Evolutionary conservation across 2,329 filamentous ascomycete species (phyloP).

Genomic region (Verticillium alfalfae): DNA sequence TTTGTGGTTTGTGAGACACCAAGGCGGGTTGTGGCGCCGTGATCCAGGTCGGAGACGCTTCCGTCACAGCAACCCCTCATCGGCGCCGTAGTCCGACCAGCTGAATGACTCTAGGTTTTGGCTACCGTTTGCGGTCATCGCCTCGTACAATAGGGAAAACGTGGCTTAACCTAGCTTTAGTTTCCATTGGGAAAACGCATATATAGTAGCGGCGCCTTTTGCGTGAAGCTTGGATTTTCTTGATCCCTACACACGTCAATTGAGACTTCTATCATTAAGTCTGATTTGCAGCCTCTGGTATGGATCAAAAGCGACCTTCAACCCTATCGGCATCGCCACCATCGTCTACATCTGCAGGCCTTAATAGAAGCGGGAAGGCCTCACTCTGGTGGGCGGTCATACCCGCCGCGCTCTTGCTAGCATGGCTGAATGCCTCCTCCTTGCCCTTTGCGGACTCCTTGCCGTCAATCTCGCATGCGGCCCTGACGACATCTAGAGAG

Average conservation of each 20-base stretch:
- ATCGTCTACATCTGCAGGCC: neutral
- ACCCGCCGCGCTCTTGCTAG: slow-evolving; percentile 6
- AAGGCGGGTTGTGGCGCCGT: neutral
- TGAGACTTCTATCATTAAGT: neutral
- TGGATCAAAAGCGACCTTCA: neutral
- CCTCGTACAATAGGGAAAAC: neutral
- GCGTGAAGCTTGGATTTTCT: neutral
- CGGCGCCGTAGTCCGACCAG: neutral
- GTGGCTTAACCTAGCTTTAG: neutral
- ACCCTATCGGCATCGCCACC: neutral
- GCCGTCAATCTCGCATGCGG: neutral
- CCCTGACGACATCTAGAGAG: neutral
- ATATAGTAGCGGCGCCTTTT: no score
- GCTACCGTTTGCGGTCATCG: neutral
- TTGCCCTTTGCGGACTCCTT: neutral
- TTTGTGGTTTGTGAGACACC: neutral
- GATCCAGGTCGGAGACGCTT: neutral
- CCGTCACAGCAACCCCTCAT: neutral
- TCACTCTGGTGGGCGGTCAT: slow-evolving; percentile 9
- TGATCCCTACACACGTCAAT: neutral
- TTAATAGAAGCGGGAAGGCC: slow-evolving; percentile 1
- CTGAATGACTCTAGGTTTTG: neutral
- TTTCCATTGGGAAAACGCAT: neutral
- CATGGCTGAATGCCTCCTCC: slow-evolving; percentile 4
- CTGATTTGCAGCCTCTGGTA: neutral